These are phyloP conservation scores for Solanum bulbocastanum DNA, from an alignment of 257 asterid genomes.

Conservation along the genomic window DNA sequence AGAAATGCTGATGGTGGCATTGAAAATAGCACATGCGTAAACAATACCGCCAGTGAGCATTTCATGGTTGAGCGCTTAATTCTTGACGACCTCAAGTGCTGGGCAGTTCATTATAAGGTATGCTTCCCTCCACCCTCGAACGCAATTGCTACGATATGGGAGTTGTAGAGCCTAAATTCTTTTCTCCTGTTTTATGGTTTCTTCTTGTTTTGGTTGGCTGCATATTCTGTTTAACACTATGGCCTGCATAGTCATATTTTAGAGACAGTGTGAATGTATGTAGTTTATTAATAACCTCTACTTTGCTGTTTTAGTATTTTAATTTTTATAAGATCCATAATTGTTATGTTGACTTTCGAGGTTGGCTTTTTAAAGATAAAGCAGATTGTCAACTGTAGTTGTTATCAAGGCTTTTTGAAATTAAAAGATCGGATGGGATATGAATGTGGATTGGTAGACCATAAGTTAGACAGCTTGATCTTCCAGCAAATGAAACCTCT, in stretches of 20 bases:
- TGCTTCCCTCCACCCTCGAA: neutral
- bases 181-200: neutral
- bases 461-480: neutral
- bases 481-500: neutral
- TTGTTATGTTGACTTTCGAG: neutral
- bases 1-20: slow-evolving; percentile 76
- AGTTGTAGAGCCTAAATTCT: neutral
- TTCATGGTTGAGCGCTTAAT: slow-evolving; percentile 88
- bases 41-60: slow-evolving; percentile 98
- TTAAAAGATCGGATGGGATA: neutral
- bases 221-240: neutral
- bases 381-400: neutral
- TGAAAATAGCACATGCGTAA: slow-evolving; percentile 78
- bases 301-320: neutral
- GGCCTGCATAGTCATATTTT: neutral
- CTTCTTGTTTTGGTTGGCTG: neutral
- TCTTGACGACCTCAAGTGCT: slow-evolving; percentile 79
- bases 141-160: neutral
- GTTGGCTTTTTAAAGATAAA: neutral
- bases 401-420: neutral
- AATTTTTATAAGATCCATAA: neutral
- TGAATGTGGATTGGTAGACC: neutral
- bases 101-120: slow-evolving; percentile 86
- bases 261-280: neutral
- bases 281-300: neutral